A percentile compares a stretch with the other conserved stretches of the same genome.
These are phyloP conservation scores for Candida argentea DNA, from an alignment of 805 yeast species.

Conservation along the genomic window DNA sequence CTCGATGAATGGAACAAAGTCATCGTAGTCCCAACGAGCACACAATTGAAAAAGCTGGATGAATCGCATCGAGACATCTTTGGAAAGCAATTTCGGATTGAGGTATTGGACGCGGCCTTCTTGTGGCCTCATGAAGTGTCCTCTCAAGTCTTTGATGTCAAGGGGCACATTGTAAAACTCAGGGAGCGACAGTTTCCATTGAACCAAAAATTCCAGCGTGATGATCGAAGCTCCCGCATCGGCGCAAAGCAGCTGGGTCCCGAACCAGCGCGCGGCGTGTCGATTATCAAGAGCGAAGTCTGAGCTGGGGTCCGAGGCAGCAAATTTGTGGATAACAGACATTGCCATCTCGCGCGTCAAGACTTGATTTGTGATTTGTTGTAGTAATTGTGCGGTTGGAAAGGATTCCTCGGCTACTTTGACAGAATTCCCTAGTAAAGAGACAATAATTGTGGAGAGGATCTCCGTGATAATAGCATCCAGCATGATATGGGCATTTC, in stretches of 20 bases:
- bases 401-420: slow-evolving; percentile 10
- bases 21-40: slow-evolving; percentile 30
- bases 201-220: slow-evolving; percentile 47
- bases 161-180: slow-evolving; percentile 51
- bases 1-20: slow-evolving; percentile 24
- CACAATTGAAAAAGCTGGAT: slow-evolving; percentile 16
- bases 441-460: slow-evolving; percentile 16
- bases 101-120: slow-evolving; percentile 42
- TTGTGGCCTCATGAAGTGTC: slow-evolving; percentile 42
- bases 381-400: slow-evolving; percentile 12
- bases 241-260: slow-evolving; percentile 37
- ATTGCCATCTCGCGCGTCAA: slow-evolving; percentile 23
- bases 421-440: slow-evolving; percentile 14
- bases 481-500: slow-evolving; percentile 24
- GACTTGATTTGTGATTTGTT: slow-evolving; percentile 1
- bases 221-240: slow-evolving; percentile 11
- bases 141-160: slow-evolving; percentile 43
- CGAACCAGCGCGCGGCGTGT: slow-evolving; percentile 52
- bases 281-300: slow-evolving; percentile 31
- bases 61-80: slow-evolving; percentile 5
- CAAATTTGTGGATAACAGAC: slow-evolving; percentile 43
- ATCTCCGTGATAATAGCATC: slow-evolving; percentile 15
- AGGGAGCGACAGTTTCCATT: slow-evolving; percentile 57
- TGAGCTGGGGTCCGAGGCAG: slow-evolving; percentile 11
- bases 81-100: slow-evolving; percentile 37